Percentiles rank a stretch among this genome's conserved stretches.
phyloP scores from a whole-genome alignment of 345 rosid genomes.

The Angophora floribunda region DNA sequence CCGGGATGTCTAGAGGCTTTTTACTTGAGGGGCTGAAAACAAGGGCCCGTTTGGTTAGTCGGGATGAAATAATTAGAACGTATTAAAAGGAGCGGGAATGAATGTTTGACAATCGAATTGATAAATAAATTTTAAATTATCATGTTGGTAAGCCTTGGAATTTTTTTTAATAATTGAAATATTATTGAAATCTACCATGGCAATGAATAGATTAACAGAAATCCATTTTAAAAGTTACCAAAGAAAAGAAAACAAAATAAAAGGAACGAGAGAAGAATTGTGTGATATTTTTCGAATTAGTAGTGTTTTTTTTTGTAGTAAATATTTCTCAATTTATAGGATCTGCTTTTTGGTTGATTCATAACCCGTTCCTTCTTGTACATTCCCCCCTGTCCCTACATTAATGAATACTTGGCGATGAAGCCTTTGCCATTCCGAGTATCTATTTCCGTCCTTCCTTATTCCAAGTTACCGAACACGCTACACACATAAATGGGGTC shows the following conservation, averaged over 20 bases:
- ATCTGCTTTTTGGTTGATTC: too few relatives aligned
- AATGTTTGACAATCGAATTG: background rate
- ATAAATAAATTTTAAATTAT: background rate
- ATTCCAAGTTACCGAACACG: too few relatives aligned
- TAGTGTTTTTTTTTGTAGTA: background rate
- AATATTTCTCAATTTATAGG: background rate
- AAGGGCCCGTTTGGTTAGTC: background rate
- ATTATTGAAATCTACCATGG: background rate
- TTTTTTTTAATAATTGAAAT: background rate
- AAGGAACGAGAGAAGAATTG: background rate
- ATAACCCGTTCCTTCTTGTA: too few relatives aligned
- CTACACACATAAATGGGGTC: too few relatives aligned
- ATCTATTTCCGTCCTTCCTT: too few relatives aligned
- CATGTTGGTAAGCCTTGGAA: background rate
- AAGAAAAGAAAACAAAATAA: background rate
- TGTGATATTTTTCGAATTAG: background rate
- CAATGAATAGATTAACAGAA: background rate
- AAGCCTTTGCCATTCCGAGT: too few relatives aligned
- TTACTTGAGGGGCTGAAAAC: background rate
- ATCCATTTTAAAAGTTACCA: background rate
- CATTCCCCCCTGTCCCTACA: background rate
- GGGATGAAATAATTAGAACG: background rate
- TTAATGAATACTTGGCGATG: background rate
- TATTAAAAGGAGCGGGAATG: background rate
- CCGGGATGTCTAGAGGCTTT: background rate